These are phyloP conservation scores for Dendrocalamus latiflorus DNA, from an alignment of 202 grass and related monocot species.

Conservation along the genomic window DNA sequence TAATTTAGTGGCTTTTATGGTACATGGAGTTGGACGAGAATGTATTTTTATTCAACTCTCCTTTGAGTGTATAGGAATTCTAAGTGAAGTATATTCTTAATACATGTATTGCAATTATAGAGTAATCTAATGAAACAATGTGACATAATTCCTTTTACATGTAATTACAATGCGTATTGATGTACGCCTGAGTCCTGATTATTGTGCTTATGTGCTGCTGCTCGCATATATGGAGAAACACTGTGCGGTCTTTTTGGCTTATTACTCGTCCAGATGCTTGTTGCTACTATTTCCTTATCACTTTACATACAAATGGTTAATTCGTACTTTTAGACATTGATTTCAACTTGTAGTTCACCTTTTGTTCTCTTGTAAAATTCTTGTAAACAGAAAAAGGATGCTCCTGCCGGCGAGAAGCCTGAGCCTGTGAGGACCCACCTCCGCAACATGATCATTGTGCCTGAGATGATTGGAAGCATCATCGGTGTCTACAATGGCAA, in stretches of 20 bases:
- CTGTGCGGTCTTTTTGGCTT: not conserved
- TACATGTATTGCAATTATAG: not conserved
- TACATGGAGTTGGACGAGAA: not conserved
- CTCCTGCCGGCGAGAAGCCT: constrained; percentile 81
- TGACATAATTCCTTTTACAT: not conserved
- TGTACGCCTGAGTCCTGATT: not conserved
- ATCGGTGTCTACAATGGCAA: constrained; percentile 89
- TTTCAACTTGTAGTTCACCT: not conserved
- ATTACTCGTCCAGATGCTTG: not conserved
- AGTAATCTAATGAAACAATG: not conserved
- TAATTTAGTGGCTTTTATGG: not conserved
- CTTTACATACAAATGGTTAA: not conserved
- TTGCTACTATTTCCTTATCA: not conserved
- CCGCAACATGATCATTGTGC: constrained; percentile 96
- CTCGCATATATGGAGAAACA: not conserved
- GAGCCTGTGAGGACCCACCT: constrained; percentile 89
- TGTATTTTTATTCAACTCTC: not conserved
- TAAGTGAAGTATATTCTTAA: not conserved
- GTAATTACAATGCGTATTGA: not conserved
- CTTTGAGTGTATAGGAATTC: not conserved
- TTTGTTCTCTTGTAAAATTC: not conserved
- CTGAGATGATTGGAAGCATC: constrained; percentile 94
- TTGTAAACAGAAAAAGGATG: constrained; percentile 72
- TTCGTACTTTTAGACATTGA: not conserved
- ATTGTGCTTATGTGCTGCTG: not conserved